phyloP scores from a whole-genome alignment of 768 basidiomycete genomes.

The Megacollybia marginata region DNA sequence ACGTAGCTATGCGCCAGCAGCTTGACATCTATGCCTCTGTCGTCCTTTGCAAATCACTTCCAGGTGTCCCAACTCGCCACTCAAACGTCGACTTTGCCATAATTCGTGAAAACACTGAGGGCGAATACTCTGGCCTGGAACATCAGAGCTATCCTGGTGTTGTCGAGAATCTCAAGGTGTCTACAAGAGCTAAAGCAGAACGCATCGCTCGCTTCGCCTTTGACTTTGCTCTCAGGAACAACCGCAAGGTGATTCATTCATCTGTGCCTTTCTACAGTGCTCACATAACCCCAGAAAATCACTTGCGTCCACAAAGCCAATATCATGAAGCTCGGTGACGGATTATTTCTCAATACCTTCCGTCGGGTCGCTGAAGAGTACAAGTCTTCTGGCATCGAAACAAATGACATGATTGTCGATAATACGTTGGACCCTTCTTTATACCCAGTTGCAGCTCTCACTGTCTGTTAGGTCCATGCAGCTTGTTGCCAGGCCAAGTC shows the following conservation, averaged over 20 bases:
- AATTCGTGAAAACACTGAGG: conserved; percentile 99
- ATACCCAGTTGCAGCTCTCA: not conserved
- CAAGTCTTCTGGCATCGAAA: conserved; percentile 83
- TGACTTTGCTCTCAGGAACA: conserved; percentile 98
- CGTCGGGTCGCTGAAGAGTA: conserved; percentile 95
- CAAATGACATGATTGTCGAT: conserved; percentile 98
- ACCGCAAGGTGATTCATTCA: conserved; percentile 66
- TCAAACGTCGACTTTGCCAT: conserved; percentile 97
- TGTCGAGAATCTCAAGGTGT: conserved; percentile 96
- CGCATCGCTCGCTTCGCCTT: conserved; percentile 96
- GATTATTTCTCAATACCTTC: conserved; percentile 98
- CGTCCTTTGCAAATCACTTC: conserved; percentile 95
- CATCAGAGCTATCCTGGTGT: conserved; percentile 98
- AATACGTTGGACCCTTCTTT: conserved; percentile 63
- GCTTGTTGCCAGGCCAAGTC: conserved; percentile 88
- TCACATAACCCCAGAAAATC: conserved; percentile 65
- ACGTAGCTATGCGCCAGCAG: conserved; percentile 99
- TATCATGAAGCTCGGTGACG: conserved; percentile 99
- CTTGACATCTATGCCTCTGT: conserved; percentile 99
- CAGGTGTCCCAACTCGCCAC: conserved; percentile 94
- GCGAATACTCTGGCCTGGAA: conserved; percentile 98
- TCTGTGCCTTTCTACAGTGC: not conserved
- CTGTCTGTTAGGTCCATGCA: conserved; percentile 83
- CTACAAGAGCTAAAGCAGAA: conserved; percentile 91
- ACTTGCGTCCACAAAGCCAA: conserved; percentile 99